Evolutionary conservation across 2,329 filamentous ascomycete species (phyloP).

Genomic region (Penicillium sclerotiorum): DNA sequence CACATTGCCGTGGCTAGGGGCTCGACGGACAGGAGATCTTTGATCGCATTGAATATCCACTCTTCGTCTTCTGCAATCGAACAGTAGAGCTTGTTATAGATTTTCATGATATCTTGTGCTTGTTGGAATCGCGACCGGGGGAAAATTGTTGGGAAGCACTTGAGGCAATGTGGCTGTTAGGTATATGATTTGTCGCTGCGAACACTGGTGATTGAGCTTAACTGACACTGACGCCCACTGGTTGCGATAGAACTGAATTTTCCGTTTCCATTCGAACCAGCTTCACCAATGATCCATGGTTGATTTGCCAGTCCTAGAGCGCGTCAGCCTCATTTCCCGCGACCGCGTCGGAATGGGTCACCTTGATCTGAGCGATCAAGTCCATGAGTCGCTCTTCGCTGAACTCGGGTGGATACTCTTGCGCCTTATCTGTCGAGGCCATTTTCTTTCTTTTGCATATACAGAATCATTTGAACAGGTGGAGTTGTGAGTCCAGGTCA

Average conservation of each 20-base stretch:
- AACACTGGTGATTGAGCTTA: too few relatives aligned
- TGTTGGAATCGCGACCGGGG: conserved; percentile 35
- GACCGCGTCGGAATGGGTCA: not conserved
- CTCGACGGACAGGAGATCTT: conserved; percentile 37
- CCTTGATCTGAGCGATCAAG: conserved; percentile 34
- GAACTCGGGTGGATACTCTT: conserved; percentile 24
- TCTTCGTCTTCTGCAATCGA: conserved; percentile 52
- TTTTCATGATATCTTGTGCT: conserved; percentile 61
- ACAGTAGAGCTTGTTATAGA: conserved; percentile 58
- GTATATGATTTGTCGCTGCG: not conserved
- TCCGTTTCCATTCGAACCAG: conserved; percentile 28
- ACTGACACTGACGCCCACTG: conserved; percentile 36
- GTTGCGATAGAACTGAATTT: conserved; percentile 31
- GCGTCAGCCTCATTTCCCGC: not conserved
- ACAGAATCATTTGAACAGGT: too few relatives aligned
- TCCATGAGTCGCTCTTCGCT: conserved; percentile 41
- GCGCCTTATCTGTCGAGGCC: not conserved
- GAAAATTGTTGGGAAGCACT: conserved; percentile 38
- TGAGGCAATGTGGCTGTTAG: not conserved
- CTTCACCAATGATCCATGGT: conserved; percentile 46
- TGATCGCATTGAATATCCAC: conserved; percentile 39
- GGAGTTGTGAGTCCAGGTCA: too few relatives aligned
- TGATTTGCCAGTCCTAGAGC: conserved; percentile 45
- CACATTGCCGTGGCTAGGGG: conserved; percentile 41
- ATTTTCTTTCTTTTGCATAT: not conserved